Conservation (phyloP, 768 basidiomycete genomes). For the Kockovaella imperatae region DNA sequence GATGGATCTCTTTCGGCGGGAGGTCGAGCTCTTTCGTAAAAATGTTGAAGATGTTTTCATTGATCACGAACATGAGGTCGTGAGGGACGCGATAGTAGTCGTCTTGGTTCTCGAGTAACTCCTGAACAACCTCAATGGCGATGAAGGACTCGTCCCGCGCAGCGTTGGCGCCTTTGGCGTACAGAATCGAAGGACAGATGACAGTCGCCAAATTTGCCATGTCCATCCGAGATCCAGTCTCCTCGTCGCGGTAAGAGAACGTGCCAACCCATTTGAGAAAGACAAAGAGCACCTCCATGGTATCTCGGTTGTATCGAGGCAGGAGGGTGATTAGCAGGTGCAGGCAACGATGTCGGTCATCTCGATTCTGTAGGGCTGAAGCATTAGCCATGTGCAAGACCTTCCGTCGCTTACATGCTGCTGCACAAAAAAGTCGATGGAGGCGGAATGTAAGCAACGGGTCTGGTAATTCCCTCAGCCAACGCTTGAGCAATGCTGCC, state of each 20-base stretch:
- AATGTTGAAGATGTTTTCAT: slow-evolving; percentile 70
- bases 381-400: neutral
- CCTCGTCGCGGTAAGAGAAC: slow-evolving; percentile 94
- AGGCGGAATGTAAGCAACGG: slow-evolving; percentile 91
- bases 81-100: slow-evolving; percentile 89
- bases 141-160: slow-evolving; percentile 88
- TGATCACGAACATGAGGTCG: slow-evolving; percentile 76
- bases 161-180: slow-evolving; percentile 70
- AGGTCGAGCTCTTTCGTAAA: slow-evolving; percentile 80
- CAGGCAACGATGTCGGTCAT: slow-evolving; percentile 71
- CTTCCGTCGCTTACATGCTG: slow-evolving; percentile 64
- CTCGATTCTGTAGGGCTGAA: slow-evolving; percentile 61
- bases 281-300: slow-evolving; percentile 93
- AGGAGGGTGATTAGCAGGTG: slow-evolving; percentile 78
- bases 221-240: slow-evolving; percentile 98
- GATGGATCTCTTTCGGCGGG: slow-evolving; percentile 89
- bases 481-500: slow-evolving; percentile 93
- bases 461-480: slow-evolving; percentile 90
- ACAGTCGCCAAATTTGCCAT: slow-evolving; percentile 90
- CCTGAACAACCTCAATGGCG: slow-evolving; percentile 75
- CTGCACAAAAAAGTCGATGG: slow-evolving; percentile 76
- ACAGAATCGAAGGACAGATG: slow-evolving; percentile 95
- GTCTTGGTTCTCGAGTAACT: slow-evolving; percentile 85
- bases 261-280: slow-evolving; percentile 99
- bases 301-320: slow-evolving; percentile 91